These are phyloP conservation scores for Beauveria rudraprayagi DNA, from an alignment of 2,329 filamentous ascomycete species.

Conservation along the genomic window DNA sequence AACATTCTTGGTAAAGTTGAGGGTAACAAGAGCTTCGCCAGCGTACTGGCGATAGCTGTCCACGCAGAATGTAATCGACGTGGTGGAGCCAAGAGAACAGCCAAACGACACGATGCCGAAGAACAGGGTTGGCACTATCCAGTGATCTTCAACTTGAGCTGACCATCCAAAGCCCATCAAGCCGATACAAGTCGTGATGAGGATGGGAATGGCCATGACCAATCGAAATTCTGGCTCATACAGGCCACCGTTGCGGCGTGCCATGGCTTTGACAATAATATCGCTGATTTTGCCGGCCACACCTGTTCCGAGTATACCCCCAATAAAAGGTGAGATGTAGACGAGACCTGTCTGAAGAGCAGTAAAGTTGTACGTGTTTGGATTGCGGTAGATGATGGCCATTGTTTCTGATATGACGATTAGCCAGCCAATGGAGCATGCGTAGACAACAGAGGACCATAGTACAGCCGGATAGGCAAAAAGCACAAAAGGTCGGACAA, in stretches of 20 bases:
- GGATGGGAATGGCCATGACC: slow-evolving; percentile 76
- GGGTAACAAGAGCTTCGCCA: slow-evolving; percentile 84
- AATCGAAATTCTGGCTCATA: slow-evolving; percentile 93
- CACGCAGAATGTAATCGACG: slow-evolving; percentile 86
- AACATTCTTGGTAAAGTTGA: slow-evolving; percentile 93
- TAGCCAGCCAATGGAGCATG: slow-evolving; percentile 86
- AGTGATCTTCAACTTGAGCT: slow-evolving; percentile 62
- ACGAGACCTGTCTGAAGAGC: slow-evolving; percentile 75
- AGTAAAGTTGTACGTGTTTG: slow-evolving; percentile 68
- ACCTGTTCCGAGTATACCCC: slow-evolving; percentile 81
- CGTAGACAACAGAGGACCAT: slow-evolving; percentile 79
- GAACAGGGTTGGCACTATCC: slow-evolving; percentile 90
- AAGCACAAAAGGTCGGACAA: slow-evolving; percentile 73
- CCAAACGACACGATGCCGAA: slow-evolving; percentile 91
- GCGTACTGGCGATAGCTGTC: slow-evolving; percentile 92
- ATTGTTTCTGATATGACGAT: slow-evolving; percentile 91
- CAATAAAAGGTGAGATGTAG: slow-evolving; percentile 84
- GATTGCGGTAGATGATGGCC: slow-evolving; percentile 66
- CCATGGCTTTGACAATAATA: slow-evolving; percentile 72
- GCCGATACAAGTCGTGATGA: slow-evolving; percentile 70
- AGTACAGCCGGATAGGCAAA: slow-evolving; percentile 82
- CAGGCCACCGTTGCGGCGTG: slow-evolving; percentile 77
- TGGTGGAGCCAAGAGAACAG: slow-evolving; percentile 82
- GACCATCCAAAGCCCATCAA: slow-evolving; percentile 98
- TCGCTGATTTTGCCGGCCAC: slow-evolving; percentile 87